Evolutionary conservation across 768 basidiomycete species (phyloP).

Genomic region (Tulasnella sp.): DNA sequence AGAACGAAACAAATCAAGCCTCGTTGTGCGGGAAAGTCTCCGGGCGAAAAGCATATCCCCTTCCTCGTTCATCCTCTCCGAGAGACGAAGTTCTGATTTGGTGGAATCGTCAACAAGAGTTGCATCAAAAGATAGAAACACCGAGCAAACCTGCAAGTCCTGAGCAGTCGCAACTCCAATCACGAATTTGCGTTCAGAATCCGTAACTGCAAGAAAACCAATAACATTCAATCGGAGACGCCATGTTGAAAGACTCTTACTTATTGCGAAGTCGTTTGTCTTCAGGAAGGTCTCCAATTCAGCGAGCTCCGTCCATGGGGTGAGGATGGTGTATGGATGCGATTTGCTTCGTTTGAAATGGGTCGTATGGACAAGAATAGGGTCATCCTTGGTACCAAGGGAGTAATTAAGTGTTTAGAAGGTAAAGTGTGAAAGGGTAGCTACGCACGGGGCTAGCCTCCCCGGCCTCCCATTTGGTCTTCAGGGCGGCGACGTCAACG

Average conservation of each 20-base stretch:
- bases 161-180: constrained; percentile 66
- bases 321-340: constrained; percentile 66
- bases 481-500: constrained; percentile 62
- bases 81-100: neutral
- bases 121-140: neutral
- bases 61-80: neutral
- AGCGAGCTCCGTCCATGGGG: constrained; percentile 62
- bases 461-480: constrained; percentile 65
- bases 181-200: constrained; percentile 67
- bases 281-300: constrained; percentile 73
- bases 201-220: constrained; percentile 51
- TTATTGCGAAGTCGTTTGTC: constrained; percentile 61
- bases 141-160: constrained; percentile 42
- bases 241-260: constrained; percentile 28
- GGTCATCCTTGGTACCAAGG: constrained; percentile 42
- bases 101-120: neutral
- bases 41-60: no score
- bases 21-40: no score
- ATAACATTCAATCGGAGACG: neutral
- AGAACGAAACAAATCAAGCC: neutral
- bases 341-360: constrained; percentile 52
- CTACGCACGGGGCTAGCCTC: constrained; percentile 58
- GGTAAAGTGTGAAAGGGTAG: constrained; percentile 16
- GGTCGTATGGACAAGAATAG: constrained; percentile 55
- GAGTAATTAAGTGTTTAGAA: neutral